phyloP scores from a whole-genome alignment of 148 eudicot species.

The Rhododendron ovatum region DNA sequence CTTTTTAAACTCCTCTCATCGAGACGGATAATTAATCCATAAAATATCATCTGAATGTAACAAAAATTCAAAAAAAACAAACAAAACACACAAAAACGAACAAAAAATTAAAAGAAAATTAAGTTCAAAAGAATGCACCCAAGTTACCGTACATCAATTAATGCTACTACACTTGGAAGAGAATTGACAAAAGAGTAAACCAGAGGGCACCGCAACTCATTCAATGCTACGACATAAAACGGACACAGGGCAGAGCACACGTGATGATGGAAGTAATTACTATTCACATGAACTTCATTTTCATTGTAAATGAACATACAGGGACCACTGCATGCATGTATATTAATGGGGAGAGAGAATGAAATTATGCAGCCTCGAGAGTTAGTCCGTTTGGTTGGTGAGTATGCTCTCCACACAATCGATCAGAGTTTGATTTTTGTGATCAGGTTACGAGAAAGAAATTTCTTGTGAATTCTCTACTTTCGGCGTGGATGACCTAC shows the following conservation, averaged over 20 bases:
- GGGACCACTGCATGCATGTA: not conserved
- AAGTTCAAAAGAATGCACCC: no score
- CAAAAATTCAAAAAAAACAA: no score
- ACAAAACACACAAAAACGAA: no score
- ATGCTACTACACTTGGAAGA: no score
- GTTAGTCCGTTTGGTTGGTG: not conserved
- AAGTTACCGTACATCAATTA: no score
- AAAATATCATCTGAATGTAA: no score
- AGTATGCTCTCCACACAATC: fast-evolving
- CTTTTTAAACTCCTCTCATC: no score
- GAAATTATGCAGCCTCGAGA: not conserved
- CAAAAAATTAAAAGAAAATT: no score
- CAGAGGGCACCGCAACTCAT: not conserved
- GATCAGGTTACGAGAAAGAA: no score
- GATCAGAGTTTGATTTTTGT: not conserved
- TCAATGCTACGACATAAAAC: not conserved
- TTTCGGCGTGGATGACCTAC: fast-evolving
- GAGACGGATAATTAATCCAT: no score
- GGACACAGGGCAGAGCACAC: not conserved
- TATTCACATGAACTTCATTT: not conserved
- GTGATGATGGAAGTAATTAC: not conserved
- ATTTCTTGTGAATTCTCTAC: not conserved
- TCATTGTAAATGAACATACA: not conserved
- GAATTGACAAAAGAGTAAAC: no score
- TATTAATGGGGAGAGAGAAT: not conserved